These are phyloP conservation scores for Panaeolus cyanescens DNA, from an alignment of 768 basidiomycete genomes.

Conservation along the genomic window DNA sequence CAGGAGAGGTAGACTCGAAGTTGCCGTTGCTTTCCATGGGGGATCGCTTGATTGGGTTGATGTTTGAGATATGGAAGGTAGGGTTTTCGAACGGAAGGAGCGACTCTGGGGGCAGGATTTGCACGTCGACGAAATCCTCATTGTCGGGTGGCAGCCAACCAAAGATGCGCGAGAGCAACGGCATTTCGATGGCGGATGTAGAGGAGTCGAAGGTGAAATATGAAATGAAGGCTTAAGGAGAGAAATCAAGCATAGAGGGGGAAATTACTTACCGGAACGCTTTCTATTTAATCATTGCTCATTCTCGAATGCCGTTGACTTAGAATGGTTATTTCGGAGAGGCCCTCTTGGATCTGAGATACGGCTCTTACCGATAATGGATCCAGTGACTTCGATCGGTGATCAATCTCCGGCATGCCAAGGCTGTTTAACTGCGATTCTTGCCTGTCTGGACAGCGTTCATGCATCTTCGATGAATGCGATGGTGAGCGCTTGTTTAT, in stretches of 20 bases:
- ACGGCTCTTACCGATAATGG: conserved; percentile 4
- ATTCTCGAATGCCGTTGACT: conserved; percentile 5
- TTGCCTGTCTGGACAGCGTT: neutral
- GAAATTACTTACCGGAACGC: neutral
- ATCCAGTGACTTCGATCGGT: conserved; percentile 20
- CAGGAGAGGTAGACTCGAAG: conserved; percentile 16
- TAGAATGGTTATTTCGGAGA: conserved; percentile 15
- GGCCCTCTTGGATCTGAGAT: conserved; percentile 16
- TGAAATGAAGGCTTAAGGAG: conserved; percentile 4
- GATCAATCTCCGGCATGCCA: conserved; percentile 12
- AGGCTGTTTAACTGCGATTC: conserved; percentile 3
- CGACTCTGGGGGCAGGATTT: conserved; percentile 9
- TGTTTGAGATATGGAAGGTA: conserved; percentile 24
- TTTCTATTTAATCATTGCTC: conserved; percentile 1
- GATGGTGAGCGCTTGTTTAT: neutral
- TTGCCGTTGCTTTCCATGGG: conserved; percentile 10
- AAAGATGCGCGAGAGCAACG: conserved; percentile 23
- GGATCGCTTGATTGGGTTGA: conserved; percentile 14
- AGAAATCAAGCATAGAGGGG: neutral
- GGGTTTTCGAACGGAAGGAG: conserved; percentile 20
- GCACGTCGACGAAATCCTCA: conserved; percentile 27
- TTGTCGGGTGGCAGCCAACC: conserved; percentile 34
- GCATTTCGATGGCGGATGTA: conserved; percentile 14
- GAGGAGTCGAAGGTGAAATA: conserved; percentile 6
- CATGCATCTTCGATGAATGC: neutral